Conservation (phyloP, 1,284 basidiomycete genomes). For the Peniophora sp. region DNA sequence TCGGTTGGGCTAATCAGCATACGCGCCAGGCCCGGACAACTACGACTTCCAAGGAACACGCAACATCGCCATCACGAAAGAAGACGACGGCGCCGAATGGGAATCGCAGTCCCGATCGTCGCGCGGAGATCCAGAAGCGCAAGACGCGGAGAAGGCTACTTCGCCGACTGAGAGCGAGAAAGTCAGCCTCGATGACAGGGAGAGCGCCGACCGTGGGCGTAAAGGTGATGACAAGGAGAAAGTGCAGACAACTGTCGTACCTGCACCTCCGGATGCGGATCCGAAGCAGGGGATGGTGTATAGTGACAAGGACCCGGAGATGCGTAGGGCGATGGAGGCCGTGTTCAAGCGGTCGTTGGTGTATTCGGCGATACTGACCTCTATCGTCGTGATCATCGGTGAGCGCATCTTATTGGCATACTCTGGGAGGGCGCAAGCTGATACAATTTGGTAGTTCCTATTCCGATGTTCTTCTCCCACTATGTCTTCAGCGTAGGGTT, state of each 20-base stretch:
- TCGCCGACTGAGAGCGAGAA: slow-evolving; percentile 1
- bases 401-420: slow-evolving; percentile 11
- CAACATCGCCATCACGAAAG: slow-evolving; percentile 29
- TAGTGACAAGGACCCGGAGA: slow-evolving; percentile 5
- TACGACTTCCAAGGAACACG: slow-evolving; percentile 42
- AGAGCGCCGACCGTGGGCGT: too few species aligned
- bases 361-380: slow-evolving; percentile 31
- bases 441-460: slow-evolving; percentile 25
- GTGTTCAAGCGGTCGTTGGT: slow-evolving; percentile 33
- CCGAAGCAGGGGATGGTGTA: background rate
- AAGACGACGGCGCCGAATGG: slow-evolving; percentile 1
- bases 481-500: slow-evolving; percentile 42
- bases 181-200: background rate
- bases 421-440: too few species aligned
- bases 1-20: too few species aligned
- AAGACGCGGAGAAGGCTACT: slow-evolving; percentile 6
- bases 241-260: background rate
- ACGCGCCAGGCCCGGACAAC: slow-evolving; percentile 32
- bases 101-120: background rate
- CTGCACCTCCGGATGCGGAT: too few species aligned
- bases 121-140: slow-evolving; percentile 7
- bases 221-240: background rate
- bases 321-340: slow-evolving; percentile 19
- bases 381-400: slow-evolving; percentile 34
- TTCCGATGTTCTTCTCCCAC: slow-evolving; percentile 45